Evolutionary conservation across 352 stramenopile genomes (phyloP), one percentile per base, ranked within the genome.

Genomic region (Thalassiosira mediterranea): DNA sequence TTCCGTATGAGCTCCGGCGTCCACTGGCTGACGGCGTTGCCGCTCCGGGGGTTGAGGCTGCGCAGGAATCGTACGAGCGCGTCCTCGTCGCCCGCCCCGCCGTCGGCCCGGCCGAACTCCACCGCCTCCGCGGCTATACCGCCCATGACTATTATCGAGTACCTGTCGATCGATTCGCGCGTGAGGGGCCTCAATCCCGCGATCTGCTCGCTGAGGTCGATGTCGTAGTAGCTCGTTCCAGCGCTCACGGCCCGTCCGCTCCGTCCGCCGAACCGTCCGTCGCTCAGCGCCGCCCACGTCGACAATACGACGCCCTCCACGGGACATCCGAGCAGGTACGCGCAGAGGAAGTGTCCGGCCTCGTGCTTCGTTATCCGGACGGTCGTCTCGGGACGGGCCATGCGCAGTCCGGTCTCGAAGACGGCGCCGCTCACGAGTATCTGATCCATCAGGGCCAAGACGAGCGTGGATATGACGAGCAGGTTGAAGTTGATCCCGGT

Each of bases 111-210:
- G 21, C 87, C 87, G 82, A 87, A 95, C 10, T 84, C 62, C 11
- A 94, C 48, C 0, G 91, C 90, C 74, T 95, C 91, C 0, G 91
- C 91, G 10, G 90, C 91, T 46, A 95, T 95, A 17, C 91, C 91
- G 31, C 79, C 90, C 91, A 95, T 93, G 19, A 95, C 88, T 63
- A 95, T 91, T n/a, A 94, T 90, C 8, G 65, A 88, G 67, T 93
- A 95, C 15, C 91, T 74, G 81, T 95, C 91, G 38, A 95, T 87
- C 11, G 73, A 80, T 1, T 81, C 82, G 46, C 84, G 56, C 10
- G 79, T 92, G 4, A 95, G 49, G 29, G 79, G 81, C 34, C 76
- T 72, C 3, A 54, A n/a, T 1, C 63, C 72, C 58, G 87, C 76
- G 56, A 92, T 92, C 65, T 90, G 73, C 47, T 83, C 69, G 13